A percentile compares a stretch with the other conserved stretches of the same genome.
Evolutionary conservation across 1,284 basidiomycete genomes (phyloP).

Genomic region (Malassezia furfur): DNA sequence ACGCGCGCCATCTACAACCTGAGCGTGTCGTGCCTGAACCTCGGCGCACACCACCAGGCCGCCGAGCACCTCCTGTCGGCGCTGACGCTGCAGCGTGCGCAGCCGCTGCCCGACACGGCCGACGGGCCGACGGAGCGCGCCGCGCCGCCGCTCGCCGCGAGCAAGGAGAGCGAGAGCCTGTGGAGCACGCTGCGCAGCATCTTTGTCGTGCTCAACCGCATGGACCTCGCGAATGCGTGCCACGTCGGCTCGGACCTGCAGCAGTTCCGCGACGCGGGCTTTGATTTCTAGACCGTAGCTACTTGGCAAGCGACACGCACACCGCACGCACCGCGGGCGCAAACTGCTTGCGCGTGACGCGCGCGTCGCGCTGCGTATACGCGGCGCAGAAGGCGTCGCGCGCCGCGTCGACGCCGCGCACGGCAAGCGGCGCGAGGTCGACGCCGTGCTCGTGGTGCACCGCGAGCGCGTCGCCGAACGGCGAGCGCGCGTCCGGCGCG

Average conservation of each 20-base stretch:
- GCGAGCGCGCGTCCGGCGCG: neutral
- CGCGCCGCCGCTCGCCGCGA: slow-evolving; percentile 33
- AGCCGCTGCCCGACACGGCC: slow-evolving; percentile 42
- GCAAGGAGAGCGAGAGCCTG: slow-evolving; percentile 55
- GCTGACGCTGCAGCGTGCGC: slow-evolving; percentile 63
- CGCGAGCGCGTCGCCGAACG: slow-evolving; percentile 1
- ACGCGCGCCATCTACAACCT: slow-evolving; percentile 96
- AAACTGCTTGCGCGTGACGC: slow-evolving; percentile 18
- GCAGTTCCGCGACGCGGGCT: slow-evolving; percentile 66
- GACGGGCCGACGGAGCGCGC: slow-evolving; percentile 19
- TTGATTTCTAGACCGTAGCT: slow-evolving; percentile 61
- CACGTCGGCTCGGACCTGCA: slow-evolving; percentile 56
- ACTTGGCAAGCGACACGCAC: neutral
- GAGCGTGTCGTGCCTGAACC: slow-evolving; percentile 90
- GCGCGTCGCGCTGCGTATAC: slow-evolving; percentile 9
- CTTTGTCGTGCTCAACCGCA: slow-evolving; percentile 47
- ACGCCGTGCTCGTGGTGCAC: neutral
- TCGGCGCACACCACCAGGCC: slow-evolving; percentile 88
- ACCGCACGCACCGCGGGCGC: slow-evolving; percentile 4
- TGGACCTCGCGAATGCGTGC: slow-evolving; percentile 54
- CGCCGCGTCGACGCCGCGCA: neutral
- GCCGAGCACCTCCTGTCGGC: slow-evolving; percentile 93
- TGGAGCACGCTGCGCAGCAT: slow-evolving; percentile 87
- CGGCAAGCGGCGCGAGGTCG: slow-evolving; percentile 3
- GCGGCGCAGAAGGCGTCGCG: neutral